Evolutionary conservation across 208 protist species (phyloP), one percentile per base, ranked within the genome.

Genomic region (Trypanosomatidae sp.): DNA sequence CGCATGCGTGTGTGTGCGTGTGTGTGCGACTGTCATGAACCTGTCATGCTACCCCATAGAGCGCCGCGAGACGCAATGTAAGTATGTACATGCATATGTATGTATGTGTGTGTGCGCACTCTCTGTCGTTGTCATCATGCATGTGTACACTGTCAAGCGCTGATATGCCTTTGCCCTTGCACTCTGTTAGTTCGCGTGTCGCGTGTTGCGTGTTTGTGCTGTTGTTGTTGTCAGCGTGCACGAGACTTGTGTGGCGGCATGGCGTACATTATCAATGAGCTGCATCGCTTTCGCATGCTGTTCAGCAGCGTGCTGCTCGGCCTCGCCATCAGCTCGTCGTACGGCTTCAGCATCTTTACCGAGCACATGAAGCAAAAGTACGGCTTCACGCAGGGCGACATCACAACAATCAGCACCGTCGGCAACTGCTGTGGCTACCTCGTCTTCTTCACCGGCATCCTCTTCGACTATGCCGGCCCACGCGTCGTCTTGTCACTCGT

Each of bases 341-440:
- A 83, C 50, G 71, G 67, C 19, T 89, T 89, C 59, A 80, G 63
- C 43, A 54, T 85, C 53, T 83, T 89, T 35, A 71, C 71, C 3
- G 65, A 73, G 27, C 35, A 68, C 33, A 58, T 89, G 27, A 45
- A 48, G 27, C n/a, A 24, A 4, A 63, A 72, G 39, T 85, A 85
- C 52, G 32, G 40, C 21, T 80, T 85, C 40, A 65, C 61, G 25
- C 75, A 85, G 30, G 43, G 41, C 19, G 71, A 85, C 35, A 85
- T 89, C 60, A 89, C 71, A 13, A 89, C 69, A 21, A 85, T 89
- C 69, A 85, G 71, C 35, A 89, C 80, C 4, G 71, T 81, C 1
- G 80, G 71, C 6, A 85, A 79, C 60, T 77, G 67, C 41, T 32
- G 68, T 30, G 54, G 54, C 26, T 85, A 81, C 57, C 61, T 69